phyloP scores from a whole-genome alignment of 23 red algal species.

The Gracilaria domingensis region DNA sequence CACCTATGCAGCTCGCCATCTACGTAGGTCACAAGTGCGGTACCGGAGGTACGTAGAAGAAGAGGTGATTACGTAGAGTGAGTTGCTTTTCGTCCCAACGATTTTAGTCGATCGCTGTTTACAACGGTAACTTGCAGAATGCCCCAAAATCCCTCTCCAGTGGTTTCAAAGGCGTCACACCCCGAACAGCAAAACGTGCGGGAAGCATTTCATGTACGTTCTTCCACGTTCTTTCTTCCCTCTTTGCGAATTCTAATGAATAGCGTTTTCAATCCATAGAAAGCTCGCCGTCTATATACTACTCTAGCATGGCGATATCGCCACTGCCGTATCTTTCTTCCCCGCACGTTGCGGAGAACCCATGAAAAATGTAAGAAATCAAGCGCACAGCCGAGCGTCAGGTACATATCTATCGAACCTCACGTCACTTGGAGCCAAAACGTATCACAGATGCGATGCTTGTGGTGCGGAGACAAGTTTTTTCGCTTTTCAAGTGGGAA shows the following conservation, averaged over 20 bases:
- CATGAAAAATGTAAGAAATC: background rate
- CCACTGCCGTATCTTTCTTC: conserved; percentile 33
- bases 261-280: background rate
- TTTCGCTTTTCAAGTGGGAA: conserved; percentile 43
- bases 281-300: conserved; percentile 1
- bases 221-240: background rate
- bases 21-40: no score
- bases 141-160: background rate
- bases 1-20: no score
- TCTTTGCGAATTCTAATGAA: background rate
- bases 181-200: background rate
- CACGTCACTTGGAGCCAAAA: conserved; percentile 14
- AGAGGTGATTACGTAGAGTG: background rate
- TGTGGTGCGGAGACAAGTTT: conserved; percentile 46
- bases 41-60: no score
- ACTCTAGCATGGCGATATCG: conserved; percentile 1
- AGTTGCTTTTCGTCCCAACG: background rate
- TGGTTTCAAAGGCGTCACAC: background rate
- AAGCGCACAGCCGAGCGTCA: conserved; percentile 12
- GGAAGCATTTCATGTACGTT: conserved; percentile 34
- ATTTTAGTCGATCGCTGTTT: background rate
- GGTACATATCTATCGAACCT: conserved; percentile 10
- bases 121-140: background rate
- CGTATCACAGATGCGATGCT: conserved; percentile 32
- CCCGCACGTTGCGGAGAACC: conserved; percentile 31